Percentiles rank a stretch among this genome's conserved stretches.
phyloP scores from a whole-genome alignment of 2,329 filamentous ascomycete genomes.

The Fusarium sp. region DNA sequence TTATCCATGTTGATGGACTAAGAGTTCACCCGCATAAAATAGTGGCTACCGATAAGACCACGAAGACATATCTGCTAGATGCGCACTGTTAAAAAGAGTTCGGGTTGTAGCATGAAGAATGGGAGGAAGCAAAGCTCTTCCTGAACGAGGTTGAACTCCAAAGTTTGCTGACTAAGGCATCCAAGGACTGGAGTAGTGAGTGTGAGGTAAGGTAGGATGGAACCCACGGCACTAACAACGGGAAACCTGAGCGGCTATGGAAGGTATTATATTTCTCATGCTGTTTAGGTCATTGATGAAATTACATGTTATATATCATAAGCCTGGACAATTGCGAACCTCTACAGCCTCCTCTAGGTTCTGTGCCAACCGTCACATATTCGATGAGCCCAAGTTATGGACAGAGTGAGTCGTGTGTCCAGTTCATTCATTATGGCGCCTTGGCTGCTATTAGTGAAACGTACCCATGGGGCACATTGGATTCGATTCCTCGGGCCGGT shows the following conservation, averaged over 20 bases:
- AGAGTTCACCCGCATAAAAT: slow-evolving; percentile 8
- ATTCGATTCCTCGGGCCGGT: neutral
- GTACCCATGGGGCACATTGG: neutral
- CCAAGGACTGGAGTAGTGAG: neutral
- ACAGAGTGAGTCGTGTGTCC: neutral
- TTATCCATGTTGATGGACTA: slow-evolving; percentile 42
- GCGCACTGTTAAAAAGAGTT: neutral
- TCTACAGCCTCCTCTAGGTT: neutral
- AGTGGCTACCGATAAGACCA: neutral
- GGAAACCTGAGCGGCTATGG: neutral
- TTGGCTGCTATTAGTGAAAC: neutral
- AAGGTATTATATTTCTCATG: slow-evolving; percentile 17
- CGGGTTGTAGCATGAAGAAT: neutral
- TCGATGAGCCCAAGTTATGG: neutral
- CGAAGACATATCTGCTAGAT: neutral
- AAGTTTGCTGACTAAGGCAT: slow-evolving; percentile 45
- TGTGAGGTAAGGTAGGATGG: no score
- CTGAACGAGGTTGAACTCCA: slow-evolving; percentile 37
- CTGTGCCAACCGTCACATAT: neutral
- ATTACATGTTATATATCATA: slow-evolving; percentile 11
- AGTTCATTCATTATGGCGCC: neutral
- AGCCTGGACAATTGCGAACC: neutral
- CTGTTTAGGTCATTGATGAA: slow-evolving; percentile 1
- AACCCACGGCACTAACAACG: neutral
- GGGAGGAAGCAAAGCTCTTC: neutral